Percentiles rank a stretch among this genome's conserved stretches.
These are phyloP conservation scores for Xylariaceae sp. DNA, from an alignment of 2,329 filamentous ascomycete genomes.

Conservation along the genomic window DNA sequence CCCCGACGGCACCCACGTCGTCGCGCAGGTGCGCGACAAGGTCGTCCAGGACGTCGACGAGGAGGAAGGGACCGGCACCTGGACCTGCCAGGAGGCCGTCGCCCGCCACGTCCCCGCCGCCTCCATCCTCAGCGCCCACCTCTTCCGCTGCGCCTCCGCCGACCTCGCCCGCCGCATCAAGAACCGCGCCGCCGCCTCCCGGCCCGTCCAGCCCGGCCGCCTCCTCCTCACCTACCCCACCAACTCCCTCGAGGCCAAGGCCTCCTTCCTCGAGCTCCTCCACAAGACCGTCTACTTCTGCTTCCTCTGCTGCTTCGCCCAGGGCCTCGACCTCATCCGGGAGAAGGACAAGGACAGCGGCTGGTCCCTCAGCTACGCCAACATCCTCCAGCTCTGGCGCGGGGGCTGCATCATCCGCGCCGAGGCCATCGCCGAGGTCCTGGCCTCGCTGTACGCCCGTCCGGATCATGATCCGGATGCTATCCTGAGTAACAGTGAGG, in stretches of 20 bases:
- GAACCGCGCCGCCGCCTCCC: slow-evolving; percentile 43
- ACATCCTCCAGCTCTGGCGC: slow-evolving; percentile 60
- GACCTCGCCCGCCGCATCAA: slow-evolving; percentile 52
- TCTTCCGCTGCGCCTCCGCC: slow-evolving; percentile 59
- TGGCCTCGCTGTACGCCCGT: slow-evolving; percentile 44
- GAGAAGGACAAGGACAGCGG: slow-evolving; percentile 52
- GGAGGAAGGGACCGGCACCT: slow-evolving; percentile 63
- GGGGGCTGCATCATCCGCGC: slow-evolving; percentile 68
- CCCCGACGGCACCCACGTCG: slow-evolving; percentile 41
- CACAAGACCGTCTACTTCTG: slow-evolving; percentile 57
- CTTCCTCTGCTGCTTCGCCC: slow-evolving; percentile 59
- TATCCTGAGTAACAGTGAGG: slow-evolving; percentile 36
- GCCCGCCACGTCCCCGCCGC: slow-evolving; percentile 59
- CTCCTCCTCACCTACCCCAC: slow-evolving; percentile 5
- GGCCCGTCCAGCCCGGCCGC: slow-evolving; percentile 13
- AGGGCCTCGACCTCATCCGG: slow-evolving; percentile 62
- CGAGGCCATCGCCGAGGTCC: slow-evolving; percentile 50
- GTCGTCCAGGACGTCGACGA: slow-evolving; percentile 66
- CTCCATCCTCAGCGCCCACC: slow-evolving; percentile 60
- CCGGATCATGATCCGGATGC: slow-evolving; percentile 38
- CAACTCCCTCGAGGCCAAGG: slow-evolving; percentile 25
- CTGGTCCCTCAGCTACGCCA: slow-evolving; percentile 52
- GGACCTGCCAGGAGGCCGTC: slow-evolving; percentile 60
- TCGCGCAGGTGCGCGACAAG: slow-evolving; percentile 62
- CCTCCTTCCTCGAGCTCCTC: slow-evolving; percentile 52